Evolutionary conservation across 1,139 yeast genomes (phyloP).

Genomic region (Debaryomyces subglobosus): DNA sequence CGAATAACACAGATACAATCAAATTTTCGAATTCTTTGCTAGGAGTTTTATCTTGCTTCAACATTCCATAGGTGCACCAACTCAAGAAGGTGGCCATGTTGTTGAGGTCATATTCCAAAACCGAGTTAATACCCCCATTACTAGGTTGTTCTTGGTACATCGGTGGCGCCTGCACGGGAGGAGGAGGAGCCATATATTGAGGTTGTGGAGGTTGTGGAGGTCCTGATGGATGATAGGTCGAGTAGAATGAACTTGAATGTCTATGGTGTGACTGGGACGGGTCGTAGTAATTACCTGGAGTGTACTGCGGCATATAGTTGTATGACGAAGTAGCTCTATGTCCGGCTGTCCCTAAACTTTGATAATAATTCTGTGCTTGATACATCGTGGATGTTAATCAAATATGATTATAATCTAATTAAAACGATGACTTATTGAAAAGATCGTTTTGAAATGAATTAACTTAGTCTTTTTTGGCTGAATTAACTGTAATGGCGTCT

Average conservation of each 20-base stretch:
- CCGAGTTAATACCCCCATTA: conserved; percentile 76
- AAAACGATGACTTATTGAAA: conserved; percentile 45
- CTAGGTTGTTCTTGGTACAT: conserved; percentile 26
- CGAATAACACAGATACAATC: conserved; percentile 70
- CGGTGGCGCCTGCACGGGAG: conserved; percentile 18
- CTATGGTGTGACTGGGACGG: conserved; percentile 11
- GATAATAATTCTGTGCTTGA: conserved; percentile 25
- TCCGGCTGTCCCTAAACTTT: conserved; percentile 41
- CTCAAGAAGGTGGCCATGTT: conserved; percentile 78
- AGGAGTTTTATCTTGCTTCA: conserved; percentile 53
- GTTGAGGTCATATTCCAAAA: conserved; percentile 75
- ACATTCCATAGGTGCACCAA: conserved; percentile 65
- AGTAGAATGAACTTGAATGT: conserved; percentile 17
- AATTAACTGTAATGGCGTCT: conserved; percentile 2
- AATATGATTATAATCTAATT: conserved; percentile 8
- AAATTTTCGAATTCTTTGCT: conserved; percentile 59
- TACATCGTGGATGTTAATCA: conserved; percentile 18
- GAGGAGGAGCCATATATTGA: conserved; percentile 12
- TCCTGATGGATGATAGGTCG: conserved; percentile 16
- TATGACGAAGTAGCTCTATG: conserved; percentile 38
- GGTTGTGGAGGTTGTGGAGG: conserved; percentile 17
- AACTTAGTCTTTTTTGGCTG: conserved; percentile 4
- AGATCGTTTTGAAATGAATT: conserved; percentile 31
- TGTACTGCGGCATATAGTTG: conserved; percentile 27
- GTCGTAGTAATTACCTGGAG: conserved; percentile 13